Conservation (phyloP, 495 filamentous ascomycete species). For the Letharia lupina region DNA sequence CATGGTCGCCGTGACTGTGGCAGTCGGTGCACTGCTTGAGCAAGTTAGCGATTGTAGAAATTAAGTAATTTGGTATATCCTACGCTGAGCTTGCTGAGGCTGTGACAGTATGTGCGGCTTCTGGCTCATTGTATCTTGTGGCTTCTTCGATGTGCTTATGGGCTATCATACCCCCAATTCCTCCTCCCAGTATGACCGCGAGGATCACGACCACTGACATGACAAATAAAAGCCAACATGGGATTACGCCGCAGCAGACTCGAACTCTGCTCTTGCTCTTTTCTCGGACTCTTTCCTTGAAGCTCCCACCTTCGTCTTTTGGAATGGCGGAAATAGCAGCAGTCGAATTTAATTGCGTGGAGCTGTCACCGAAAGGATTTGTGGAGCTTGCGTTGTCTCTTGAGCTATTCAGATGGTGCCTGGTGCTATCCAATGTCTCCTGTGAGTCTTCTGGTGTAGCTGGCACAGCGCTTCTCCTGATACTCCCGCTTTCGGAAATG, state of each 20-base stretch:
- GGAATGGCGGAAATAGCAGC: conserved; percentile 22
- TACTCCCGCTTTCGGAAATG: conserved; percentile 7
- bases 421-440: conserved; percentile 11
- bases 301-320: conserved; percentile 37
- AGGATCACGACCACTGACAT: conserved; percentile 46
- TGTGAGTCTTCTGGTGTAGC: conserved; percentile 6
- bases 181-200: conserved; percentile 47
- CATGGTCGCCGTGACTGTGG: conserved; percentile 45
- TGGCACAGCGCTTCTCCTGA: conserved; percentile 1
- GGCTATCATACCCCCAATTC: conserved; percentile 50
- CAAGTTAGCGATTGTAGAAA: conserved; percentile 14
- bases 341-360: conserved; percentile 28
- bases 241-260: conserved; percentile 54
- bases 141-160: conserved; percentile 18
- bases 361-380: conserved; percentile 38
- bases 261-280: conserved; percentile 46
- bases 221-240: conserved; percentile 59
- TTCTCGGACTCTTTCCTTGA: conserved; percentile 50
- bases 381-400: background rate
- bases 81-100: conserved; percentile 32
- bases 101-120: conserved; percentile 6
- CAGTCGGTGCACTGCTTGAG: conserved; percentile 20
- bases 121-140: conserved; percentile 3
- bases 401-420: background rate
- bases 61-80: conserved; percentile 13